These are phyloP conservation scores for Penicillium hordei DNA, from an alignment of 2,329 filamentous ascomycete genomes.

Conservation along the genomic window DNA sequence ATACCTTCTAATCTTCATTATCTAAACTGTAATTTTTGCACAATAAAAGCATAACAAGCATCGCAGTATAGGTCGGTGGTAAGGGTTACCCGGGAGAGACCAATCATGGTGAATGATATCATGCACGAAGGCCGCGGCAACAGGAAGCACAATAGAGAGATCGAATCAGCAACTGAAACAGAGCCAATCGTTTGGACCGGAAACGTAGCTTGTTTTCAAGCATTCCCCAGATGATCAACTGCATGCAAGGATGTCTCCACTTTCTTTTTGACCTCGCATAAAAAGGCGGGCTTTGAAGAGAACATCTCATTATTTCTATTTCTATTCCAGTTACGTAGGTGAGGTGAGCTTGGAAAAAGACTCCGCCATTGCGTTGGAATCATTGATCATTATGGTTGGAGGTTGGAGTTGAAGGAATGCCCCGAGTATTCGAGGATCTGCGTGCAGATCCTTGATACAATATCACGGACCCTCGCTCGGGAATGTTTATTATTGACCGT, in stretches of 20 bases:
- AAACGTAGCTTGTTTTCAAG: conserved; percentile 4
- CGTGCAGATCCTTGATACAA: conserved; percentile 4
- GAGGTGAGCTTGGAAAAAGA: background rate
- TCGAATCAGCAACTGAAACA: conserved; percentile 7
- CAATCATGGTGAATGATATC: conserved; percentile 1
- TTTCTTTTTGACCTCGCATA: conserved; percentile 7
- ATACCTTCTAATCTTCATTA: background rate
- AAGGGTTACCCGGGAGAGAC: background rate
- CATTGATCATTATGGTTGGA: background rate
- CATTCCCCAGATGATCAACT: conserved; percentile 19
- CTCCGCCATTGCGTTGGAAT: background rate
- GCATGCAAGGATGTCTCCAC: conserved; percentile 23
- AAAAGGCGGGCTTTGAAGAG: background rate
- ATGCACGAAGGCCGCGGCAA: background rate
- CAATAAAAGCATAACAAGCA: background rate
- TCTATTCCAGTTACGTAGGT: background rate
- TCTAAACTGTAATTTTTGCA: background rate
- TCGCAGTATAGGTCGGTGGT: background rate
- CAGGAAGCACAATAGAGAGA: conserved; percentile 3
- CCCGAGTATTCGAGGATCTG: conserved; percentile 2
- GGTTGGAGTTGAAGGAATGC: conserved; percentile 1
- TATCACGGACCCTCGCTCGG: conserved; percentile 1
- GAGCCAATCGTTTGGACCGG: conserved; percentile 15
- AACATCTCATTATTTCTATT: background rate
- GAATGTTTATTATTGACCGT: conserved; percentile 4